Base-by-base conservation (phyloP, 2,329 filamentous ascomycete genomes). In the Venturia aucupariae region DNA sequence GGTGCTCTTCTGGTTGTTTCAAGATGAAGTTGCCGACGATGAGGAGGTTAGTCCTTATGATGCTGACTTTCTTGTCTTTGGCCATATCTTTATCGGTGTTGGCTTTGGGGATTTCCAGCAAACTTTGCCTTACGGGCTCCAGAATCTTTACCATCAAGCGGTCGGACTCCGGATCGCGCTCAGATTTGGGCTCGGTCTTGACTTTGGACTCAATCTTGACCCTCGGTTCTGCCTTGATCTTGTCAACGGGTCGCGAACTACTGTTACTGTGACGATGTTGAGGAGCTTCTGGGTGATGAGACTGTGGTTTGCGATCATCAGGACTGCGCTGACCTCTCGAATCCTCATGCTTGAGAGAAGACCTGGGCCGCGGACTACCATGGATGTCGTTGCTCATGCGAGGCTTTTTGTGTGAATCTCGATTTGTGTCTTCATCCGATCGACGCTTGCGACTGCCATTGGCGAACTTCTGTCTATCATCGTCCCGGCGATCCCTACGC, bases 391-490 rank as follows among this genome's bases (percentile, higher is more conserved):
- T 60, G 38, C 59, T 60, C 35, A 41, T 60, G 10, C 59, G 59
- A 4, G 38, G 59, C 59, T 60, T 60, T 38, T 60, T 41, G 32
- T 60, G 38, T 27, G 38, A 32, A 13, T 60, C 59, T 30, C 59
- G 35, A 41, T 32, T 38, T 10, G 30, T 42, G 27, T 62, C 41
- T 5, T 46, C 41, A 30, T 63, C 41, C 22, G 46, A 63, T 30
- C 51, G 46, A 15, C 59, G 59, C 59, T 60, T 60, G 38, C 41
- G 59, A 8, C 27, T 60, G 35, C 59, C 38, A 60, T 60, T 44
- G 13, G 59, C 59, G 35, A 57, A 57, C 30, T 57, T 57, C 35
- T 44, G 59, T 60, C 59, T 41, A 13, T 68, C 66, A 13, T 62
- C 61, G 19, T 66, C 66, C n/a, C 51, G 51, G 30, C 51, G 51